These are phyloP conservation scores for Talaromyces proteolyticus DNA, from an alignment of 495 filamentous ascomycete species.

Conservation along the genomic window DNA sequence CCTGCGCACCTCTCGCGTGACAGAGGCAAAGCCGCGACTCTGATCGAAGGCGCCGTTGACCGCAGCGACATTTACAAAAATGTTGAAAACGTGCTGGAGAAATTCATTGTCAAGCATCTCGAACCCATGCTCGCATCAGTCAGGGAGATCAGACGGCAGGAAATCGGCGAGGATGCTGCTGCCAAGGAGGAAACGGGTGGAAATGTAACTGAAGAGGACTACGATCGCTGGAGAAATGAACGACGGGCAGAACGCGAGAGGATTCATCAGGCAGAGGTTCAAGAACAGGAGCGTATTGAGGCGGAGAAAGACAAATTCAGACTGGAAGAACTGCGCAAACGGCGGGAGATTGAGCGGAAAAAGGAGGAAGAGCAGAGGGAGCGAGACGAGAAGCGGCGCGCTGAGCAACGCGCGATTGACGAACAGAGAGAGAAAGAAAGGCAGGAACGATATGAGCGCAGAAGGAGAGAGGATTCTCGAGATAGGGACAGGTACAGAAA, in stretches of 20 bases:
- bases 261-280: slow-evolving; percentile 56
- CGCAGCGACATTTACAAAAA: slow-evolving; percentile 74
- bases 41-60: slow-evolving; percentile 84
- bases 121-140: slow-evolving; percentile 59
- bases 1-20: slow-evolving; percentile 70
- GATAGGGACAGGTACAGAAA: slow-evolving; percentile 27
- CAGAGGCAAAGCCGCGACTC: slow-evolving; percentile 69
- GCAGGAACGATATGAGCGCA: slow-evolving; percentile 45
- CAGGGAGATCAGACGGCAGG: slow-evolving; percentile 60
- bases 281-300: slow-evolving; percentile 55
- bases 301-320: slow-evolving; percentile 61
- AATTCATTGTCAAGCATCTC: slow-evolving; percentile 59
- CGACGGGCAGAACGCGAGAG: slow-evolving; percentile 59
- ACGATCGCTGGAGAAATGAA: slow-evolving; percentile 64
- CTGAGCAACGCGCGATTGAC: slow-evolving; percentile 43
- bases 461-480: slow-evolving; percentile 36
- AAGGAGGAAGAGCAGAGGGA: slow-evolving; percentile 50
- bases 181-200: slow-evolving; percentile 62
- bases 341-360: slow-evolving; percentile 55
- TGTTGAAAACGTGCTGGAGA: slow-evolving; percentile 60
- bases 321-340: slow-evolving; percentile 59
- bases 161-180: slow-evolving; percentile 71
- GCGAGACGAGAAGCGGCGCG: slow-evolving; percentile 48
- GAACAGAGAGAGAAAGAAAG: slow-evolving; percentile 49
- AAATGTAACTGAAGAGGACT: slow-evolving; percentile 77